Base-by-base conservation (phyloP, 2,329 filamentous ascomycete genomes). In the Diaporthe destruens region DNA sequence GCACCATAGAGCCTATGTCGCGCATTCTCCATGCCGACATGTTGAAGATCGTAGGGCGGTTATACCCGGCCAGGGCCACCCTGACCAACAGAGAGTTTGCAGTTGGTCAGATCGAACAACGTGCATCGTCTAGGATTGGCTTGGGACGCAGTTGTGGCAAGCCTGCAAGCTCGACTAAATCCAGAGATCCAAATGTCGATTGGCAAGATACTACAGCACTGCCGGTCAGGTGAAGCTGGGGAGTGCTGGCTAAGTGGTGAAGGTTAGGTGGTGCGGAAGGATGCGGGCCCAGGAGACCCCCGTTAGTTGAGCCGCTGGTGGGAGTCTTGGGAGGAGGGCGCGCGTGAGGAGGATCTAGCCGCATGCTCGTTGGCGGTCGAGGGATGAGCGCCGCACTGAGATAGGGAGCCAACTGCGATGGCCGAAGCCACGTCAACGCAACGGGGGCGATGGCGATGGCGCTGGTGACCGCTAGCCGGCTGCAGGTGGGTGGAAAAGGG, bases 401-500 rank as follows among this genome's bases (percentile, higher is more conserved):
- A 51, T 49, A 18, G 25, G 36, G 32, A 51, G 61, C 61, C 61
- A 36, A 65, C 25, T 65, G 44, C 61, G 44, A 25, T n/a, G 54
- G 34, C 67, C 42, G 54, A 59, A 47, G 32, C 39, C 49, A 49
- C 39, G 29, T 18, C 51, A 1, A 39, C 12, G 36, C 11, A 12
- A 9, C 25, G 29, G 36, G 42, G 42, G 42, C 59, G 59, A 65
- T 34, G 44, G 61, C 44, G 44, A 36, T 36, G 32, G 44, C 44
- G 44, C 59, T 49, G 59, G n/a, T 65, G 44, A 39, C 44, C 36
- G 32, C 42, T 51, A 36, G 61, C 20, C 44, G 61, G 11, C 44
- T 65, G 61, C 61, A 65, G 32, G 44, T 65, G 44, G 44, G 51
- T 42, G 61, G 25, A 65, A 65, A 65, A 65, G 61, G 44, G 29